Evolutionary conservation across 2,329 filamentous ascomycete species (phyloP).

Genomic region (Fusarium sulawesiense): DNA sequence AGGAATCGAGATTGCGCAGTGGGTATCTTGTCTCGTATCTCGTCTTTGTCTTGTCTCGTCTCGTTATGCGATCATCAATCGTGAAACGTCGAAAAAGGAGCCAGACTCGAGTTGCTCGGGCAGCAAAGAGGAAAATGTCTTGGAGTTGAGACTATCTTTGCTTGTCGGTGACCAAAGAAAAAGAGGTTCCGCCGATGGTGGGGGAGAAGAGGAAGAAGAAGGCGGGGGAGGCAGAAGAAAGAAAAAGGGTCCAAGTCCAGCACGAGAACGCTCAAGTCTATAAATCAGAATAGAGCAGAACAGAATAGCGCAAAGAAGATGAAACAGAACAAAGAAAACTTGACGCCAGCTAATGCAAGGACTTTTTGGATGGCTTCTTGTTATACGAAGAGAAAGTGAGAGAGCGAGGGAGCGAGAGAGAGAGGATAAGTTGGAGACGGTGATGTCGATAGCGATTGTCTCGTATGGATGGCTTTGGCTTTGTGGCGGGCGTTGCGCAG

Average conservation of each 20-base stretch:
- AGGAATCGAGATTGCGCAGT: constrained; percentile 19
- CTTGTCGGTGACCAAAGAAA: constrained; percentile 5
- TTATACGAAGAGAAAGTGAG: neutral
- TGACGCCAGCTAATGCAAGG: constrained; percentile 9
- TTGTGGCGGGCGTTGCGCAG: constrained; percentile 26
- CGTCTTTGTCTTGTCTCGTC: constrained; percentile 11
- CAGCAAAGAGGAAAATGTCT: constrained; percentile 13
- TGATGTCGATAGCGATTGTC: constrained; percentile 2
- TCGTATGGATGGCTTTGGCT: constrained; percentile 9
- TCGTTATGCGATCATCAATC: constrained; percentile 5
- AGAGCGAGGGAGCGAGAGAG: neutral
- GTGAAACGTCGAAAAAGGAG: neutral
- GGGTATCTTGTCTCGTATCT: neutral
- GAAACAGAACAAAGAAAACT: constrained; percentile 16
- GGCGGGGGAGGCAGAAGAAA: constrained; percentile 18
- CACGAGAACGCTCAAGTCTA: neutral
- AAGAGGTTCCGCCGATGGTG: constrained; percentile 25
- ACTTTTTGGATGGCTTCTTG: constrained; percentile 14
- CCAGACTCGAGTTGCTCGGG: constrained; percentile 14
- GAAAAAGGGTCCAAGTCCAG: constrained; percentile 22
- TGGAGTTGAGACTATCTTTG: constrained; percentile 1
- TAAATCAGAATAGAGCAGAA: neutral
- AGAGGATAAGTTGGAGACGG: neutral
- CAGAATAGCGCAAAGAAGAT: neutral
- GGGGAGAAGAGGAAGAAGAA: constrained; percentile 17